Percentiles rank a stretch among this genome's conserved stretches.
phyloP scores from a whole-genome alignment of 2,329 filamentous ascomycete genomes.

The Truncatella angustata region DNA sequence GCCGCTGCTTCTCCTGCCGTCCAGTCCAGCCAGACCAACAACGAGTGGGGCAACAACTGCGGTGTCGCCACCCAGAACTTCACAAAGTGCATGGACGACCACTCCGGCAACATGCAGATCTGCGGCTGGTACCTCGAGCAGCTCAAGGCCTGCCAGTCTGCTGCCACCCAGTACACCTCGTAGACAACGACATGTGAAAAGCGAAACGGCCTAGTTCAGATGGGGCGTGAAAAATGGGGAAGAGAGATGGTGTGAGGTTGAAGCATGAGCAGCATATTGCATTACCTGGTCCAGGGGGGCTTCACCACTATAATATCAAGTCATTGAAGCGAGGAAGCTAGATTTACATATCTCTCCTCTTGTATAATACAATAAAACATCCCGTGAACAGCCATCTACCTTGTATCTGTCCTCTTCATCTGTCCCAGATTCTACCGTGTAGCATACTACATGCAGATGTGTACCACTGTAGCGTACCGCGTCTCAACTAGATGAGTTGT shows the following conservation, averaged over 20 bases:
- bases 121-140: slow-evolving; percentile 99
- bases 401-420: neutral
- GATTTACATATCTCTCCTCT: neutral
- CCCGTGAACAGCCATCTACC: neutral
- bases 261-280: no score
- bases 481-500: no score
- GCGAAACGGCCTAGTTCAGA: no score
- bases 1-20: slow-evolving; percentile 35
- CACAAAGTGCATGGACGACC: slow-evolving; percentile 94
- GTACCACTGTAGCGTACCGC: no score
- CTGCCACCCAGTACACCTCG: slow-evolving; percentile 62
- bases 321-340: no score
- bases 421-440: neutral
- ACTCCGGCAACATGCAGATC: slow-evolving; percentile 89
- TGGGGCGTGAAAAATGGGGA: no score
- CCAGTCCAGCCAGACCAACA: slow-evolving; percentile 48
- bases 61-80: slow-evolving; percentile 78
- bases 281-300: no score
- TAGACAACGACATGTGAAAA: slow-evolving; percentile 35
- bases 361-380: neutral
- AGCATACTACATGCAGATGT: no score
- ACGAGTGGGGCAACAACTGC: slow-evolving; percentile 66
- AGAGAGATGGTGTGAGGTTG: no score
- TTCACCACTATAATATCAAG: no score
- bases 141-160: slow-evolving; percentile 84